Base-by-base conservation (phyloP, 208 protist genomes). In the Crithidia expoeki region DNA sequence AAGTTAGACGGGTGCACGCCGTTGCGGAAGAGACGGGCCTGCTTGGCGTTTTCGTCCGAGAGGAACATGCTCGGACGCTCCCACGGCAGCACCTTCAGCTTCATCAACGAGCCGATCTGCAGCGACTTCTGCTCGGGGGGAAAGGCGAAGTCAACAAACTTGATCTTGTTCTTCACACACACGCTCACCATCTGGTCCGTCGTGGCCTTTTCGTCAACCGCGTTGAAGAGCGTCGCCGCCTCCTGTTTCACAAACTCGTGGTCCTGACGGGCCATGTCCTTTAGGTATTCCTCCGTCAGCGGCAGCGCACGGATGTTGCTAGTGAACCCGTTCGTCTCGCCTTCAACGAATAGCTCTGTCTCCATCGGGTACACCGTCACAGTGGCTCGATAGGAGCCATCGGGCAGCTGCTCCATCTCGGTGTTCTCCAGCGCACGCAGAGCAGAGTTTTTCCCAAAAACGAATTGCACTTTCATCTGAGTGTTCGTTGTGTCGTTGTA, bases 401-500 rank as follows among this genome's bases (percentile, higher is more conserved):
- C 67, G 30, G 56, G 60, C 51, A 83, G 55, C 50, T 79, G 57
- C 59, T 76, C 64, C 53, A 89, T 47, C 38, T 76, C 55, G 10
- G 87, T 90, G 74, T 93, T 92, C 33, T 83, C 85, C 38, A 92
- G 81, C 28, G 81, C 83, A 46, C 79, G 81, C 62, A 95, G 62
- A 4, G 72, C 51, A n/a, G 81, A 92, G 19, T 79, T 73, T 27
- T 76, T 66, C 36, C 84, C 82, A 78, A 96, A 96, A 19, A 60
- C 80, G 47, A 93, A 87, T 73, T 88, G 64, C 50, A 96, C 84
- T 17, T 65, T 83, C 86, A 96, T 96, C 71, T 94, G 65, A 19
- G 59, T 88, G 65, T 89, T 83, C 30, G 62, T 52, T 1, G 86
- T 88, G 74, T 92, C 88, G 58, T 96, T 96, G 81, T 96, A 96